Conservation (phyloP, 805 yeast species). For the Yarrowia sp. region DNA sequence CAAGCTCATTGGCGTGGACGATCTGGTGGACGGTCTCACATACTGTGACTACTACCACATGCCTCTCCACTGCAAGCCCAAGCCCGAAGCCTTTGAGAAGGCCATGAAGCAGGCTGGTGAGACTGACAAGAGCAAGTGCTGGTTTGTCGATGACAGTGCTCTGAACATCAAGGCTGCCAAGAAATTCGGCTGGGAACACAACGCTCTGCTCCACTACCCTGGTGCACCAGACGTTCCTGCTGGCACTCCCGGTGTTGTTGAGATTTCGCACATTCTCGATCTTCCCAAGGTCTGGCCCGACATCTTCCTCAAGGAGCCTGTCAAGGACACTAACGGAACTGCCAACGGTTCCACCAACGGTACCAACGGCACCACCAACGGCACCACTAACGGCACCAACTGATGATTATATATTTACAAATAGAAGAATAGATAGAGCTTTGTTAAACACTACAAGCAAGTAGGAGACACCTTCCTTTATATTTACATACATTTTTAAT, state of each 20-base stretch:
- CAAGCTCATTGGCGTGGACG: conserved; percentile 81
- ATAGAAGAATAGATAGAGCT: conserved; percentile 10
- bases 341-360: not conserved
- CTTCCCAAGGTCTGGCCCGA: conserved; percentile 24
- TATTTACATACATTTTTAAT: not conserved
- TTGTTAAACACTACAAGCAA: not conserved
- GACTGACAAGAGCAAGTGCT: conserved; percentile 49
- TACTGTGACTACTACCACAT: conserved; percentile 75
- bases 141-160: conserved; percentile 86
- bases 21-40: conserved; percentile 88
- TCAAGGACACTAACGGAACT: not conserved
- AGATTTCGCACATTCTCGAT: not conserved
- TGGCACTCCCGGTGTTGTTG: not conserved
- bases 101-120: conserved; percentile 61
- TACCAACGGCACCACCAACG: not conserved
- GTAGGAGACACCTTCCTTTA: not conserved
- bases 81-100: conserved; percentile 60
- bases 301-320: conserved; percentile 1
- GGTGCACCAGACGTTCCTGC: not conserved
- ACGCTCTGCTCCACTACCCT: conserved; percentile 48
- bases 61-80: conserved; percentile 85
- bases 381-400: not conserved
- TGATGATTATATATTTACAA: not conserved
- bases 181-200: conserved; percentile 66
- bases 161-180: conserved; percentile 74